A percentile compares a stretch with the other conserved stretches of the same genome.
Conservation (phyloP, 331 rosid genomes). For the Quercus tomentella region DNA sequence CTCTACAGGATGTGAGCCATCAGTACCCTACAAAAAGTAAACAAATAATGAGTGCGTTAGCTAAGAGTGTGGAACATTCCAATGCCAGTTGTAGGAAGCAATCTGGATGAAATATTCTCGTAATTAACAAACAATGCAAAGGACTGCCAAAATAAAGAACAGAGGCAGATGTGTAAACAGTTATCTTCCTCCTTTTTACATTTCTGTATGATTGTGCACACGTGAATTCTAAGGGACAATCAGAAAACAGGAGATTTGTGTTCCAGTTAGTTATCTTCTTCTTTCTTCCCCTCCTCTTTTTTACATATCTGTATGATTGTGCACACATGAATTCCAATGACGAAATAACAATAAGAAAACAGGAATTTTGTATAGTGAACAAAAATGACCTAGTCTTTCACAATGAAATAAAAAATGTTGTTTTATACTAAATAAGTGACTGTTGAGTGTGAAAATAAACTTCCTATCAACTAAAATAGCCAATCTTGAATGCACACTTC, state of each 20-base stretch:
- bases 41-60: slow-evolving; percentile 3
- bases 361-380: background rate
- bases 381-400: background rate
- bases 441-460: background rate
- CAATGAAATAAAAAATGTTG: background rate
- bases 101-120: background rate
- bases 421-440: background rate
- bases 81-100: background rate
- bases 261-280: too few relatives aligned
- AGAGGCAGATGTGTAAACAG: background rate
- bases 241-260: too few relatives aligned
- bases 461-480: background rate
- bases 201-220: too few relatives aligned
- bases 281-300: too few relatives aligned
- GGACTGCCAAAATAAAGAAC: background rate
- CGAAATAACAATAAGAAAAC: background rate
- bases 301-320: too few relatives aligned
- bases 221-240: too few relatives aligned
- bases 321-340: too few relatives aligned
- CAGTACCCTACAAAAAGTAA: slow-evolving; percentile 34
- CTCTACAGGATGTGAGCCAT: slow-evolving; percentile 15
- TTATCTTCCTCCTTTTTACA: too few relatives aligned
- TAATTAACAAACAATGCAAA: background rate
- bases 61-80: background rate
- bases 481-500: background rate